Evolutionary conservation across 768 basidiomycete species (phyloP).

Genomic region (Agrocybe pediades): DNA sequence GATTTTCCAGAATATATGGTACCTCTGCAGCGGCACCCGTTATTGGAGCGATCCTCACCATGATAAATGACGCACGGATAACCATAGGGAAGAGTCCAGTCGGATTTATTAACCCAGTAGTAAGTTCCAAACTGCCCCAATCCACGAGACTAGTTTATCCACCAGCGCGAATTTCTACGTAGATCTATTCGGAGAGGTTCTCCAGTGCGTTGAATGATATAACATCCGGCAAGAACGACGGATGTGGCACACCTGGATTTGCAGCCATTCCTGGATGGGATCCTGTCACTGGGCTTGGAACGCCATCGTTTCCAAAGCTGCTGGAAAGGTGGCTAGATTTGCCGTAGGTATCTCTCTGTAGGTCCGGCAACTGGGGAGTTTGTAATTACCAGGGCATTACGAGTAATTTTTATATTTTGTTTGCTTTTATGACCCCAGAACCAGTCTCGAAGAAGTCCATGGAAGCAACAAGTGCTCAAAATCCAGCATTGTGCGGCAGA

Average conservation of each 20-base stretch:
- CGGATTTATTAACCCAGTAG: constrained; percentile 49
- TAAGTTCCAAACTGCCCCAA: constrained; percentile 24
- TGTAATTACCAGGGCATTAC: no score
- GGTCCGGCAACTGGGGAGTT: no score
- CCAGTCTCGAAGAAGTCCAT: no score
- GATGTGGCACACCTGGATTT: constrained; percentile 44
- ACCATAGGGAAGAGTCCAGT: constrained; percentile 39
- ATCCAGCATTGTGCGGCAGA: no score
- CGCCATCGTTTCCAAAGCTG: constrained; percentile 40
- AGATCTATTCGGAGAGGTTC: constrained; percentile 49
- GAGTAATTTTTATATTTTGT: no score
- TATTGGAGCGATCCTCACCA: constrained; percentile 47
- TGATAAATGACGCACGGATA: constrained; percentile 56
- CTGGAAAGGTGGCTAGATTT: constrained; percentile 32
- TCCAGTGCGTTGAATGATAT: constrained; percentile 50
- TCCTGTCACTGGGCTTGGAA: constrained; percentile 55
- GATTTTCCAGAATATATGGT: constrained; percentile 43
- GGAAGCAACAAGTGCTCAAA: no score
- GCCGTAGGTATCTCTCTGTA: constrained; percentile 20
- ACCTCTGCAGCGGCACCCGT: constrained; percentile 53
- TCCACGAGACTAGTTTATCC: no score
- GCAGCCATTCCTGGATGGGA: constrained; percentile 36
- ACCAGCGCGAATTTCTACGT: not conserved
- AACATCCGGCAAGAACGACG: constrained; percentile 42
- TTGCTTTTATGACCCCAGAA: no score